phyloP scores from a whole-genome alignment of 1,139 yeast genomes.

The Hanseniaspora gamundiae region DNA sequence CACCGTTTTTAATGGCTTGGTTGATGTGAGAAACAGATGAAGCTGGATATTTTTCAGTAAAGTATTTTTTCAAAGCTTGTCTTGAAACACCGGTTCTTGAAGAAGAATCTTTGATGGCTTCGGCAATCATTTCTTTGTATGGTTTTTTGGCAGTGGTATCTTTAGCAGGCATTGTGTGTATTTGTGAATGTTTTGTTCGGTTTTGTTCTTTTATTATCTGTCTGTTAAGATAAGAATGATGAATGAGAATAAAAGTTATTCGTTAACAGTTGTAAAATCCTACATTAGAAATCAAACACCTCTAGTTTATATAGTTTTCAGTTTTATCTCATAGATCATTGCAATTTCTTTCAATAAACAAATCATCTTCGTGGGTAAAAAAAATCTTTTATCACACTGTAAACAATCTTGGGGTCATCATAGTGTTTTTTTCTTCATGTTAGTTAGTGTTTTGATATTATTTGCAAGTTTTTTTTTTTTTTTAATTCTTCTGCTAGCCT shows the following conservation, averaged over 20 bases:
- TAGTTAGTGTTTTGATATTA: too few species aligned
- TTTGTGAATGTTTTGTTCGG: constrained; percentile 3
- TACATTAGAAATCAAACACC: background rate
- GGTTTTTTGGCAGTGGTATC: constrained; percentile 13
- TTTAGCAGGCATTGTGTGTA: constrained; percentile 7
- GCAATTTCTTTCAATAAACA: background rate
- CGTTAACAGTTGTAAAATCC: constrained; percentile 5
- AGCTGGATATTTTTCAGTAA: constrained; percentile 33
- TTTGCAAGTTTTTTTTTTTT: too few species aligned
- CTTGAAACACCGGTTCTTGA: constrained; percentile 82
- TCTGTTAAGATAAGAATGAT: too few species aligned
- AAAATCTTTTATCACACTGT: too few species aligned
- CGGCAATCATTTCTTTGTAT: constrained; percentile 55
- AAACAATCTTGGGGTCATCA: too few species aligned
- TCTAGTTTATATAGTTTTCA: constrained; percentile 1
- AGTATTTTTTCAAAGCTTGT: constrained; percentile 65
- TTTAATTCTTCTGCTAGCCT: too few species aligned
- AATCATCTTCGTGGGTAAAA: too few species aligned
- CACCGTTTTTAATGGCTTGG: constrained; percentile 21
- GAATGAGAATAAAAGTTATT: too few species aligned
- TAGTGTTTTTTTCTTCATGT: too few species aligned
- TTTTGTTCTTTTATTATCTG: constrained; percentile 1
- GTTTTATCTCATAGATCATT: constrained; percentile 1
- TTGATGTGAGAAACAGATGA: constrained; percentile 27
- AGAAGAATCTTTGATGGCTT: constrained; percentile 59